Evolutionary conservation across 176 grass and related monocot genomes (phyloP).

Genomic region (Phragmites australis): DNA sequence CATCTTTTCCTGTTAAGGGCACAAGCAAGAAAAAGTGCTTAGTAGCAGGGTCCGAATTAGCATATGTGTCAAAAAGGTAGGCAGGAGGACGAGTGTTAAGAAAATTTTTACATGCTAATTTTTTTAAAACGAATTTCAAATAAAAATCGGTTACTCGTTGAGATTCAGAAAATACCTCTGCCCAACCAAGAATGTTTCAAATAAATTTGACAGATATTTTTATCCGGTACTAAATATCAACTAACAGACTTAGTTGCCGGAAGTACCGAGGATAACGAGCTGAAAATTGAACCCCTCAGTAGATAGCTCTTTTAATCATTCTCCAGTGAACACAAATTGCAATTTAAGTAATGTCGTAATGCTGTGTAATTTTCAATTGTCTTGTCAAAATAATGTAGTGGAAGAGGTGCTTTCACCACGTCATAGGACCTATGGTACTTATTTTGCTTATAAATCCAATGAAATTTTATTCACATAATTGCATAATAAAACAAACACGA

Average conservation of each 20-base stretch:
- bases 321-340: background rate
- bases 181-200: no score
- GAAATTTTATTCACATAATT: background rate
- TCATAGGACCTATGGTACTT: background rate
- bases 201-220: no score
- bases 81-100: background rate
- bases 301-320: background rate
- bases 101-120: background rate
- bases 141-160: no score
- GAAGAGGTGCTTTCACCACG: background rate
- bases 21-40: background rate
- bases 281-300: background rate
- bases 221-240: background rate
- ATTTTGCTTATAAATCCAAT: background rate
- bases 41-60: background rate
- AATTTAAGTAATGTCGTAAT: background rate
- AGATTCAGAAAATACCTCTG: no score
- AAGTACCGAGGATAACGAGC: background rate
- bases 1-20: background rate
- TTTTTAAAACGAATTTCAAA: background rate
- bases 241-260: background rate
- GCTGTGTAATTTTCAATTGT: constrained; percentile 20
- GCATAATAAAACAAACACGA: background rate
- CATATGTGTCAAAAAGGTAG: background rate
- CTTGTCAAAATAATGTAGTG: constrained; percentile 19